Base-by-base conservation (phyloP, 2,329 filamentous ascomycete genomes). In the Calonectria naviculata region DNA sequence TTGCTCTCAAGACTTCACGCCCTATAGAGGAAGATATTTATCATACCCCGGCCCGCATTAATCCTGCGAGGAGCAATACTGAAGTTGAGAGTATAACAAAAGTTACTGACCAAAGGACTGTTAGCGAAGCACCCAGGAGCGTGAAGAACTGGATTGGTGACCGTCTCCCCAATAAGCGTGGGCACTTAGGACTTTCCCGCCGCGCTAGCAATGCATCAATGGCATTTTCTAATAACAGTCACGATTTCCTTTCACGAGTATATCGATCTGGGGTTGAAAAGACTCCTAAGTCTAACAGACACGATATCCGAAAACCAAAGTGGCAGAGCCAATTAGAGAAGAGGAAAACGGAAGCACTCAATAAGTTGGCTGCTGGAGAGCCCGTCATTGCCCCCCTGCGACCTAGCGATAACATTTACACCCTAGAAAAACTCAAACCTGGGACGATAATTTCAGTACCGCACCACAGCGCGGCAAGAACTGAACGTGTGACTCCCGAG, bases 401-500 rank as follows among this genome's bases (percentile, higher is more conserved):
- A 4, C 8, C 8, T 5, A 67, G 68, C 4, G 76, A 77, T 31
- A 19, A 49, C 1, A 42, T 21, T 15, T 26, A 28, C 0, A 9
- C 6, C 5, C 19, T 8, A 7, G 10, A 17, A 0, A 44, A 73
- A 4, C 71, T 76, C n/a, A 26, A 8, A 2, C 49, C 54, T 2
- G 76, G 76, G 5, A 72, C 65, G 4, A 71, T 78, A 63, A 75
- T 78, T 41, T 78, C 76, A 0, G 71, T 71, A 1, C 70, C 76
- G 10, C 60, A 71, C 17, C 76, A 78, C 21, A 70, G 41, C 15
- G 71, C 75, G 13, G 61, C 67, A 17, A 65, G 63, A 17, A 28
- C 62, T 0, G 44, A 73, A 10, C 46, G 41, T 9, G 61, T 76
- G 1, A 28, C 54, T 2, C 62, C 67, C 1, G 12, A 38, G 2